Conservation (phyloP, 2,329 filamentous ascomycete species). For the Claviceps cyperi region DNA sequence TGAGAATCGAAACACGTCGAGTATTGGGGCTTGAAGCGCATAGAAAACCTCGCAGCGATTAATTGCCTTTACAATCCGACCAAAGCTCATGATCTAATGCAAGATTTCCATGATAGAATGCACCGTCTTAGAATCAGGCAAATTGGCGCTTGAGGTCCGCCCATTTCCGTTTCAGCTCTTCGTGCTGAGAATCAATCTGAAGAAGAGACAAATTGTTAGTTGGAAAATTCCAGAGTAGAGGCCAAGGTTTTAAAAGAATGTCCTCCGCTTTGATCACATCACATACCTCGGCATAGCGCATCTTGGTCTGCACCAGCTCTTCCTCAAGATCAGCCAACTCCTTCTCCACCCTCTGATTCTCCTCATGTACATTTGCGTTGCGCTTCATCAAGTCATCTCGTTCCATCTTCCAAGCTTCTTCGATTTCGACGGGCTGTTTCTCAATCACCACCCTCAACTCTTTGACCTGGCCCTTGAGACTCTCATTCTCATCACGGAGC, state of each 20-base stretch:
- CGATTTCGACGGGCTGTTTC: slow-evolving; percentile 77
- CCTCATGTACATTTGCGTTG: slow-evolving; percentile 85
- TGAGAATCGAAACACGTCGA: no score
- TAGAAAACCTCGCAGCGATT: no score
- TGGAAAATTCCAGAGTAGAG: not conserved
- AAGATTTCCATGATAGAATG: not conserved
- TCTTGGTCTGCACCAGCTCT: slow-evolving; percentile 82
- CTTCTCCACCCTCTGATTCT: slow-evolving; percentile 79
- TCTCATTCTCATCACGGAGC: slow-evolving; percentile 79
- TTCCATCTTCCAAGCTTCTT: slow-evolving; percentile 65
- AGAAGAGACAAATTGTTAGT: not conserved
- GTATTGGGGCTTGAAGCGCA: no score
- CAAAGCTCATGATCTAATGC: no score
- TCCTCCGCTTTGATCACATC: no score
- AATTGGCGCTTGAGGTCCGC: slow-evolving; percentile 48
- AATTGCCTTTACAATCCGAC: no score
- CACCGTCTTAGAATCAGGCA: slow-evolving; percentile 12
- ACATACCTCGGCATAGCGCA: slow-evolving; percentile 86
- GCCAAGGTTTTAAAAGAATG: no score
- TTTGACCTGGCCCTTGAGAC: slow-evolving; percentile 66
- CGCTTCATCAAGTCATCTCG: slow-evolving; percentile 86
- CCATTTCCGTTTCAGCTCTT: slow-evolving; percentile 58
- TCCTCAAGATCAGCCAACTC: slow-evolving; percentile 86
- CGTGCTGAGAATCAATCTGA: slow-evolving; percentile 52
- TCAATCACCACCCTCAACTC: slow-evolving; percentile 81